Percentiles rank a stretch among this genome's conserved stretches.
Conservation (phyloP, 1,139 yeast genomes). For the Blastobotrys elegans region DNA sequence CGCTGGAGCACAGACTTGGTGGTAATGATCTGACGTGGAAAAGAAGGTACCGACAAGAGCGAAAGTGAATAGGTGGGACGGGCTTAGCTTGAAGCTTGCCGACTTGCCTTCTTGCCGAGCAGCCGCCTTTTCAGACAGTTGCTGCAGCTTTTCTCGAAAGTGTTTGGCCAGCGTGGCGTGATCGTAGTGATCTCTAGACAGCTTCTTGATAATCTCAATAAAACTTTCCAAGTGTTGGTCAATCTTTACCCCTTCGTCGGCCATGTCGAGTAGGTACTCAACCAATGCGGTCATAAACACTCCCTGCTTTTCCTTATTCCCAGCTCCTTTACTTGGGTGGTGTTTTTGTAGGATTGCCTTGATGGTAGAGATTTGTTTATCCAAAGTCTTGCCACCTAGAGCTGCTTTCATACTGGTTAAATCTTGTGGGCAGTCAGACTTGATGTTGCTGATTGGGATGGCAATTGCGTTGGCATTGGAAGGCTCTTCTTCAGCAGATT, state of each 20-base stretch:
- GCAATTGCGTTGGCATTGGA: not conserved
- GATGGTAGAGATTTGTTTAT: constrained; percentile 46
- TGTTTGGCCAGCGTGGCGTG: constrained; percentile 47
- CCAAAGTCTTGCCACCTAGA: constrained; percentile 38
- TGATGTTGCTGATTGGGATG: not conserved
- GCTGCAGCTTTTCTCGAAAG: constrained; percentile 44
- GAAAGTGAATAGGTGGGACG: constrained; percentile 53
- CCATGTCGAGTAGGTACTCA: constrained; percentile 53
- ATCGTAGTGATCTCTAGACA: constrained; percentile 64
- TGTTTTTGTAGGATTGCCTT: constrained; percentile 54
- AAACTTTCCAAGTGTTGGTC: constrained; percentile 43
- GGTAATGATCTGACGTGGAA: constrained; percentile 95
- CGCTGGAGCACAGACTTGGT: constrained; percentile 83
- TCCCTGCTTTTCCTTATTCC: constrained; percentile 74
- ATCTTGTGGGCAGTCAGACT: constrained; percentile 47
- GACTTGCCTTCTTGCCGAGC: constrained; percentile 23
- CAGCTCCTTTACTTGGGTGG: constrained; percentile 75
- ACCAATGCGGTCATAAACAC: constrained; percentile 60
- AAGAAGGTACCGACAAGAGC: constrained; percentile 69
- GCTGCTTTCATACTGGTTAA: constrained; percentile 46
- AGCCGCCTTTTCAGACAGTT: constrained; percentile 43
- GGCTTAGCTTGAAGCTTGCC: constrained; percentile 13
- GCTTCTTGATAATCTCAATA: constrained; percentile 47
- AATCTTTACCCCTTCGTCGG: constrained; percentile 34
- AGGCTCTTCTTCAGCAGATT: not conserved